Base-by-base conservation (phyloP, 371 early-diverging fungal genomes). In the Rhizomucor pusillus region DNA sequence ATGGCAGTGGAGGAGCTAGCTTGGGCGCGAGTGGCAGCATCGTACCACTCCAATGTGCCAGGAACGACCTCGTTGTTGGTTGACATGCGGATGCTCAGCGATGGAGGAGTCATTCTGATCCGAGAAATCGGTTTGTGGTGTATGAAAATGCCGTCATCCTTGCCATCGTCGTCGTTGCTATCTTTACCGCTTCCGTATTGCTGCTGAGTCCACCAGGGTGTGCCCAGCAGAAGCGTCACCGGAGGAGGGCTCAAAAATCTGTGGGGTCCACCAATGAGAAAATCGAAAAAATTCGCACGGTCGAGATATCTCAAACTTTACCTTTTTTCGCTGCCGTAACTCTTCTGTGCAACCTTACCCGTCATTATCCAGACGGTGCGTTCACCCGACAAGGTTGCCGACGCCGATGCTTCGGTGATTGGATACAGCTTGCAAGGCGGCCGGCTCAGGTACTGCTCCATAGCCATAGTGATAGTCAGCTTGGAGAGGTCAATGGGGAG, bases 271-370 rank as follows among this genome's bases (percentile, higher is more conserved):
- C 58, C 50, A 57, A 50, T 50, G 33, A 51, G 52, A 51, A 46
- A 24, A 44, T 49, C 37, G 58, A 45, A 34, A 34, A 51, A 52
- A 39, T 52, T 52, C 59, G 39, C 52, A 52, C 53, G 52, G 25
- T 53, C 40, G 34, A 48, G 16, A 20, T 36, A n/a, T n/a, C n/a
- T n/a, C 47, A 25, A 23, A 35, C 12, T 24, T 61, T 66, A 62
- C 56, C 89, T 79, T 63, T 88, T 88, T 57, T 89, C 89, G 22
- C 86, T 84, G 18, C 89, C 89, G 48, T 89, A 89, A 25, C 86
- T 85, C 55, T 89, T 89, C 70, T 89, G 89, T 9, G 87, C 89
- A 20, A 89, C 89, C 49, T 84, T 84, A 29, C 87, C 82, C 22
- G 87, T 88, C 54, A 87, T 60, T 16, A 88, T 80, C 73, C 84